A percentile compares a stretch with the other conserved stretches of the same genome.
These are phyloP conservation scores for Aspergillus eucalypticola DNA, from an alignment of 2,329 filamentous ascomycete genomes.

Conservation along the genomic window DNA sequence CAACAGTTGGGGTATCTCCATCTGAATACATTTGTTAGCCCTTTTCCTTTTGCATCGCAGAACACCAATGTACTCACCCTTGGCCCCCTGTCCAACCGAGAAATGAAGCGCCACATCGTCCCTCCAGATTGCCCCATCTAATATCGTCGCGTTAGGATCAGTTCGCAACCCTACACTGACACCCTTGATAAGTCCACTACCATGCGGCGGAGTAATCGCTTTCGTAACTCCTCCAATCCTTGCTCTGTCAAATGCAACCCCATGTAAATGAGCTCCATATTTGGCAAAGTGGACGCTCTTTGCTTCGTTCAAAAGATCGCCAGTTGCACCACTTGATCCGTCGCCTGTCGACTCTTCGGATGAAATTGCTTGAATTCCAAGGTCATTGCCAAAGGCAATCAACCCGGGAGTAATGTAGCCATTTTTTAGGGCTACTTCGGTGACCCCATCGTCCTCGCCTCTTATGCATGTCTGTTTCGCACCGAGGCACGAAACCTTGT, in stretches of 20 bases:
- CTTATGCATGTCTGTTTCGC: not conserved
- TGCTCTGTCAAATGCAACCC: conserved; percentile 57
- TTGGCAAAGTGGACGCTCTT: conserved; percentile 43
- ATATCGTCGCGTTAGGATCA: not conserved
- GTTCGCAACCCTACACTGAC: conserved; percentile 58
- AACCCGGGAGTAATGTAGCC: conserved; percentile 7
- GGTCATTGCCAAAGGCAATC: conserved; percentile 36
- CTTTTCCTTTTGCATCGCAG: not conserved
- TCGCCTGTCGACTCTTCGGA: conserved; percentile 55
- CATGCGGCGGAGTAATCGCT: conserved; percentile 59
- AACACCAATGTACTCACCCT: not conserved
- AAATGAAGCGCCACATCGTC: conserved; percentile 6
- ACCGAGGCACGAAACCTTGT: not conserved
- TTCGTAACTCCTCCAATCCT: conserved; percentile 60
- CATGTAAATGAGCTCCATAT: conserved; percentile 49
- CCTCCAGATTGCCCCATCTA: not conserved
- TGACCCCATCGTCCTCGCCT: not conserved
- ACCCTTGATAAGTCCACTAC: conserved; percentile 52
- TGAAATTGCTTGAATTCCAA: conserved; percentile 51
- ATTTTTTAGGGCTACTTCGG: not conserved
- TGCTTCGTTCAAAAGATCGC: conserved; percentile 44
- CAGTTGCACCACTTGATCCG: conserved; percentile 51
- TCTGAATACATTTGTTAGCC: not conserved
- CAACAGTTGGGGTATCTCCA: not conserved
- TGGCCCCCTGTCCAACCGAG: conserved; percentile 1